These are phyloP conservation scores for Metroxylon sagu DNA, from an alignment of 176 grass and related monocot genomes.

Conservation along the genomic window DNA sequence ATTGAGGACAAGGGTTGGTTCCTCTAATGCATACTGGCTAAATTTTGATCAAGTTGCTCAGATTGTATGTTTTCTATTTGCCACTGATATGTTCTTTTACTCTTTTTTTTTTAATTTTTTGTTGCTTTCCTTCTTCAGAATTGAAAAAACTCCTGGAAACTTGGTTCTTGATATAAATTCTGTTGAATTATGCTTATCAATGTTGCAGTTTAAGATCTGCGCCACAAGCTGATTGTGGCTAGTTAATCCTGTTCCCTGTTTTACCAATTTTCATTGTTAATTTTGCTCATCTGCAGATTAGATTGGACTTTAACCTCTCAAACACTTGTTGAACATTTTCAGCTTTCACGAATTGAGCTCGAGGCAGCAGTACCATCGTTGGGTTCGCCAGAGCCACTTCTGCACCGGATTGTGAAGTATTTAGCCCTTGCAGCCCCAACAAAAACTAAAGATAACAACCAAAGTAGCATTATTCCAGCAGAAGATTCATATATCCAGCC, in stretches of 20 bases:
- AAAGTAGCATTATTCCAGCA: slow-evolving; percentile 22
- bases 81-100: slow-evolving; percentile 1
- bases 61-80: too few relatives aligned
- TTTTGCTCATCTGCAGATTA: slow-evolving; percentile 6
- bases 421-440: slow-evolving; percentile 66
- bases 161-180: too few relatives aligned
- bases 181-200: too few relatives aligned
- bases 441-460: slow-evolving; percentile 45
- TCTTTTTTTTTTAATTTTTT: slow-evolving; percentile 9
- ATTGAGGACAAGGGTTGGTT: too few relatives aligned
- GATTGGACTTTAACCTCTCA: slow-evolving; percentile 11
- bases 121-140: slow-evolving; percentile 5
- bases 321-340: slow-evolving; percentile 5
- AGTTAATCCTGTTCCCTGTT: neutral
- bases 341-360: slow-evolving; percentile 77
- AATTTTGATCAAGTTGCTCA: too few relatives aligned
- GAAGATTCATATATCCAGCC: slow-evolving; percentile 58
- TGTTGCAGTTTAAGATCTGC: too few relatives aligned
- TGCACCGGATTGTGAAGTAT: slow-evolving; percentile 69
- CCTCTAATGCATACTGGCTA: too few relatives aligned
- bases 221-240: too few relatives aligned
- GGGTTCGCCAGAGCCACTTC: slow-evolving; percentile 57
- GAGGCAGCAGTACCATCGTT: slow-evolving; percentile 65
- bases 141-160: neutral
- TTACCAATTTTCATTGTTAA: neutral